These are phyloP conservation scores for Aspergillus diversus DNA, from an alignment of 495 filamentous ascomycete species.

Conservation along the genomic window DNA sequence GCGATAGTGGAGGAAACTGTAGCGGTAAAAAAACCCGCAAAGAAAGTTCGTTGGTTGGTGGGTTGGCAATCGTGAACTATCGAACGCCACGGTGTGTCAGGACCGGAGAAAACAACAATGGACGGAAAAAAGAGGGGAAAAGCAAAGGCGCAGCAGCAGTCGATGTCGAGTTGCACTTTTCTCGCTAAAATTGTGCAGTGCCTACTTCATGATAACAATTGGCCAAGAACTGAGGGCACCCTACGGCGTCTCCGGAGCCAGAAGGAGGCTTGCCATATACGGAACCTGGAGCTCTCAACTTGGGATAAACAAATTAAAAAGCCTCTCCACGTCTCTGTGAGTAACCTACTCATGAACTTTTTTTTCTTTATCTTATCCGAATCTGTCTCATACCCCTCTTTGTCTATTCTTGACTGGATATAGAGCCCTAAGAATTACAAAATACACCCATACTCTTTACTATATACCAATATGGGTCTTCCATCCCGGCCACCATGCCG, in stretches of 20 bases:
- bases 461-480: slow-evolving; percentile 2
- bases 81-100: slow-evolving; percentile 1
- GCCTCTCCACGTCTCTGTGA: no score
- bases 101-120: not conserved
- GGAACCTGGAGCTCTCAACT: not conserved
- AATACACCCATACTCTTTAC: not conserved
- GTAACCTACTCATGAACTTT: no score
- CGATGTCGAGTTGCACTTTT: no score
- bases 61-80: not conserved
- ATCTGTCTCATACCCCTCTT: not conserved
- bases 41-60: not conserved
- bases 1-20: not conserved
- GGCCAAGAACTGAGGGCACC: not conserved
- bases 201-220: not conserved
- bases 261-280: not conserved
- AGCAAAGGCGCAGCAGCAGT: not conserved
- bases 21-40: not conserved
- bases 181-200: no score
- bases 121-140: not conserved
- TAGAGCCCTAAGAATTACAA: not conserved
- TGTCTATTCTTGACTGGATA: no score
- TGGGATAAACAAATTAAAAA: not conserved
- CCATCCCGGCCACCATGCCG: slow-evolving; percentile 15
- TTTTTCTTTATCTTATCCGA: no score
- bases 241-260: not conserved